Percentiles rank a stretch among this genome's conserved stretches.
phyloP scores from a whole-genome alignment of 805 yeast species.

The Lipomyces yamadae region DNA sequence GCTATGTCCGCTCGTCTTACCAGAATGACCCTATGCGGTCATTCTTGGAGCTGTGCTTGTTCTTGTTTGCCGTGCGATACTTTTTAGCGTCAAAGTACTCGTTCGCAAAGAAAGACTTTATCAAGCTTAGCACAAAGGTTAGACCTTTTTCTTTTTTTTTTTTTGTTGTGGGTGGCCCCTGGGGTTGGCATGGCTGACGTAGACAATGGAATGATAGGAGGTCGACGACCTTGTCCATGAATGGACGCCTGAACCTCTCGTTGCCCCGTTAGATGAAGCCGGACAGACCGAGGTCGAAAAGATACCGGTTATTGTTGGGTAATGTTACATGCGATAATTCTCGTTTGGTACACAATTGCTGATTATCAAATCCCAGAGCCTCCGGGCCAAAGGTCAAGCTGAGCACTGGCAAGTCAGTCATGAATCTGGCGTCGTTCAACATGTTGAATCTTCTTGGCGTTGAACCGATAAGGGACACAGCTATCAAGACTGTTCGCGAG shows the following conservation, averaged over 20 bases:
- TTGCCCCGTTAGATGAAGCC: slow-evolving; percentile 52
- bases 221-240: slow-evolving; percentile 83
- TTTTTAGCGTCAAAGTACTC: slow-evolving; percentile 78
- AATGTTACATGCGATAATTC: neutral
- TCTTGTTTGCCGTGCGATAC: slow-evolving; percentile 82
- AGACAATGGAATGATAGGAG: slow-evolving; percentile 50
- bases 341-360: neutral
- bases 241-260: slow-evolving; percentile 91
- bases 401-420: slow-evolving; percentile 31
- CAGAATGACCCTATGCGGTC: slow-evolving; percentile 94
- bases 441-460: slow-evolving; percentile 65
- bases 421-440: slow-evolving; percentile 57
- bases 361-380: slow-evolving; percentile 11
- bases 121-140: slow-evolving; percentile 50
- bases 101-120: slow-evolving; percentile 71
- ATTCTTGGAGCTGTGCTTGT: slow-evolving; percentile 72
- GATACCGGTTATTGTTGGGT: slow-evolving; percentile 66
- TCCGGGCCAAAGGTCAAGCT: slow-evolving; percentile 34
- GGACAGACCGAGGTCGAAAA: slow-evolving; percentile 67
- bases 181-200: neutral
- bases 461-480: slow-evolving; percentile 55
- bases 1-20: slow-evolving; percentile 84
- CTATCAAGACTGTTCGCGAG: slow-evolving; percentile 61
- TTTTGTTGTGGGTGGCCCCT: neutral
- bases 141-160: neutral